Percentiles rank a stretch among this genome's conserved stretches.
Conservation (phyloP, 768 basidiomycete species). For the Auriscalpium orientale region DNA sequence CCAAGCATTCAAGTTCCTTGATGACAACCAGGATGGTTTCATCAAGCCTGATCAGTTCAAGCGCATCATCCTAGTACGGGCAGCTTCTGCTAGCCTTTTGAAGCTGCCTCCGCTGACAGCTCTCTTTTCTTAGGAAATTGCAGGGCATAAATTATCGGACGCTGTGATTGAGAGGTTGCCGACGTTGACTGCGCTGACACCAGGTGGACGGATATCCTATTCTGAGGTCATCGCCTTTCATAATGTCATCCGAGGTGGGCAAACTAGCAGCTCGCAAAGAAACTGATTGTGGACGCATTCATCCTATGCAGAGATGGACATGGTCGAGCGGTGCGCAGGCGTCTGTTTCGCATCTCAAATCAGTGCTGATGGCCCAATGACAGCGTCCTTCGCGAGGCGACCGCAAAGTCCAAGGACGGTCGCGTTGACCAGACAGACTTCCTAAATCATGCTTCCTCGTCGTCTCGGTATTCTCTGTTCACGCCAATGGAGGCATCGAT, state of each 20-base stretch:
- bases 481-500: constrained; percentile 98
- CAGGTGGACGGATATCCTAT: constrained; percentile 87
- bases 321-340: constrained; percentile 70
- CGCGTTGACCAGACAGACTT: constrained; percentile 96
- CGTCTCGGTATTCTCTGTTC: constrained; percentile 89
- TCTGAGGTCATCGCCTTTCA: constrained; percentile 96
- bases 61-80: constrained; percentile 80
- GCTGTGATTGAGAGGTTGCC: constrained; percentile 88
- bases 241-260: constrained; percentile 85
- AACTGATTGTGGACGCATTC: constrained; percentile 3
- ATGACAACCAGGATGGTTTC: constrained; percentile 86
- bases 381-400: constrained; percentile 86
- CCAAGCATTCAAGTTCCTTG: constrained; percentile 91
- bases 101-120: background rate
- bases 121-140: constrained; percentile 62
- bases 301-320: constrained; percentile 74
- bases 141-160: constrained; percentile 95
- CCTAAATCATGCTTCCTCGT: constrained; percentile 77
- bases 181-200: constrained; percentile 82
- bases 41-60: constrained; percentile 93
- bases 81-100: background rate
- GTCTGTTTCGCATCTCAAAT: background rate
- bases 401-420: constrained; percentile 85
- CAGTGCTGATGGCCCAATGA: background rate
- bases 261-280: background rate